Evolutionary conservation across 2,329 filamentous ascomycete genomes (phyloP), one percentile per base, ranked within the genome.

Genomic region (Byssoonygena ceratinophila): DNA sequence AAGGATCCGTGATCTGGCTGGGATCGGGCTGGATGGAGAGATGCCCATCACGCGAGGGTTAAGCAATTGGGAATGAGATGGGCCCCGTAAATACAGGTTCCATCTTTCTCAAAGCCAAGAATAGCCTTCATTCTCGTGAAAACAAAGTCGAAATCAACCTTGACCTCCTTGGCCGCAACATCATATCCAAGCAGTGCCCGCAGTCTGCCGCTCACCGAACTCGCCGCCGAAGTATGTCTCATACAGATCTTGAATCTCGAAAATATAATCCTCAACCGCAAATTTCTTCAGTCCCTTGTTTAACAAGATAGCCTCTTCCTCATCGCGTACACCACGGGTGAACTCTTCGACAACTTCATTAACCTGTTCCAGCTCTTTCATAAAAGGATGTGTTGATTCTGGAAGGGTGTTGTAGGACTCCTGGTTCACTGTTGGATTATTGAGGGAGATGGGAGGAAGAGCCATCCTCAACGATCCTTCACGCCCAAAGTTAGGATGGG

Each of bases 261-360:
- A 73, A 55, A 94, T 72, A 70, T 98, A 98, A 62, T 95, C 90
- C 46, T 87, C 81, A 8, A 87, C 86, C 41, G 77, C 78, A 67
- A 88, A 86, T 61, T 83, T 85, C 61, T 76, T 77, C 4, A 96
- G 76, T 1, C 87, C 87, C 56, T 80, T 81, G 22, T 77, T 75
- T 54, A 77, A 68, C 64, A 97, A 79, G 54, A 83, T 79, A 59
- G 79, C 74, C 62, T 87, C 78, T 67, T 94, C 88, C 52, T 87
- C 85, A 41, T 90, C 84, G 36, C 83, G 71, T 43, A 81, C 74
- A 16, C 78, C 76, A 27, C 81, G 76, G 39, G 82, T 81, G 60
- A 88, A 91, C 68, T 96, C 90, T 70, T 97, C 92, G 0, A 85
- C 91, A 14, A 96, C 79, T 69, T 97, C 92, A 50, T 89, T 88